Evolutionary conservation across 202 grass and related monocot genomes (phyloP).

Genomic region (Brachypodium distachyon): DNA sequence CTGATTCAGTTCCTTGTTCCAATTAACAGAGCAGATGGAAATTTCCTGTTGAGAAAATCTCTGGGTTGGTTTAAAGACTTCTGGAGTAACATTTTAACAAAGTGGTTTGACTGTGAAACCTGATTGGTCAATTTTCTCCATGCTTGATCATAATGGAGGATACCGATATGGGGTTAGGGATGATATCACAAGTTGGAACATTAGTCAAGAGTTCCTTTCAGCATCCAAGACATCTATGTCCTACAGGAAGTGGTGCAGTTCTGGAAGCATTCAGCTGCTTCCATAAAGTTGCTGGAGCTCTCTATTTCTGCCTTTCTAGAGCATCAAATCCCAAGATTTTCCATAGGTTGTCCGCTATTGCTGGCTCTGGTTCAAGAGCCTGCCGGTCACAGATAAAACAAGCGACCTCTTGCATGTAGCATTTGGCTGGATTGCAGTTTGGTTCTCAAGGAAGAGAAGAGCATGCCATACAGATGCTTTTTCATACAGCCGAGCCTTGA

Average conservation of each 20-base stretch:
- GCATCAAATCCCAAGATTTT: conserved; percentile 48
- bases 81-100: background rate
- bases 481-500: no score
- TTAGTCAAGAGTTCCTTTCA: conserved; percentile 58
- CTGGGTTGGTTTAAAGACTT: background rate
- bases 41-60: background rate
- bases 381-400: conserved; percentile 53
- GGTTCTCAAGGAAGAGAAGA: conserved; percentile 40
- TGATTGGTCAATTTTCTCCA: conserved; percentile 48
- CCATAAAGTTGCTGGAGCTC: conserved; percentile 68
- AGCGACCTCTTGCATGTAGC: conserved; percentile 39
- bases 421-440: conserved; percentile 40
- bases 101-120: conserved; percentile 70
- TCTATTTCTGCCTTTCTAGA: conserved; percentile 74
- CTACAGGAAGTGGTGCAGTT: conserved; percentile 49
- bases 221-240: conserved; percentile 33
- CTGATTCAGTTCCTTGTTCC: conserved; percentile 9
- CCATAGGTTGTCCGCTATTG: conserved; percentile 30
- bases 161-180: conserved; percentile 37
- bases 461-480: conserved; percentile 38
- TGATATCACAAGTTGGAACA: conserved; percentile 52
- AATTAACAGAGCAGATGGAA: background rate
- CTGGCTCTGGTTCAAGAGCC: conserved; percentile 36
- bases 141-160: conserved; percentile 42
- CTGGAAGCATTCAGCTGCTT: conserved; percentile 56